Conservation (phyloP, 1,284 basidiomycete genomes). For the Trametes polyzona region DNA sequence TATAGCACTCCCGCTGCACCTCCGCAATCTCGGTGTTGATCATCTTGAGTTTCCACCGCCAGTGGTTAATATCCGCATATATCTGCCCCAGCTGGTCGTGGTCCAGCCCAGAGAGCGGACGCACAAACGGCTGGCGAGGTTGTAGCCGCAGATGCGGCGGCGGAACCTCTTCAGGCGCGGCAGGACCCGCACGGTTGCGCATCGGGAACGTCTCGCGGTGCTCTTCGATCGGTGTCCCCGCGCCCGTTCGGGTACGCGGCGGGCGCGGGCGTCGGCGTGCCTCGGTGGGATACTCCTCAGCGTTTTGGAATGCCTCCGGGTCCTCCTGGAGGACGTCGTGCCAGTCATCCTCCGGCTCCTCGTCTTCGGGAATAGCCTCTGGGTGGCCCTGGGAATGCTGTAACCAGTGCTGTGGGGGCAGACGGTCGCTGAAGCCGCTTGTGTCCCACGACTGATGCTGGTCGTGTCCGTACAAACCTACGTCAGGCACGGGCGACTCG, state of each 20-base stretch:
- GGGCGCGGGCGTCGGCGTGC: slow-evolving; percentile 31
- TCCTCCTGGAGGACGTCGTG: slow-evolving; percentile 48
- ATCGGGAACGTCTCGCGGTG: slow-evolving; percentile 69
- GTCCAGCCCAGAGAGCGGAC: slow-evolving; percentile 68
- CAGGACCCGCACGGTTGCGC: slow-evolving; percentile 34
- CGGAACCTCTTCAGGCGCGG: slow-evolving; percentile 39
- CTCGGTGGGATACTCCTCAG: slow-evolving; percentile 33
- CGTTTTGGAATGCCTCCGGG: slow-evolving; percentile 45
- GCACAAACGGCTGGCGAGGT: slow-evolving; percentile 69
- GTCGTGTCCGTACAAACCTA: slow-evolving; percentile 57
- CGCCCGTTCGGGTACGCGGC: slow-evolving; percentile 25
- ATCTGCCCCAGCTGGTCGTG: slow-evolving; percentile 65
- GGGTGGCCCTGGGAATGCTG: slow-evolving; percentile 24
- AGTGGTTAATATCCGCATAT: slow-evolving; percentile 68
- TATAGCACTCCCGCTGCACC: slow-evolving; percentile 65
- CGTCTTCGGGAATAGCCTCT: slow-evolving; percentile 31
- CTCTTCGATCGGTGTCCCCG: slow-evolving; percentile 36
- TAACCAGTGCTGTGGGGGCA: slow-evolving; percentile 29
- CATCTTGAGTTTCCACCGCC: slow-evolving; percentile 68
- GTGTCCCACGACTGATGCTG: slow-evolving; percentile 47
- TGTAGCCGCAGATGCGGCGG: slow-evolving; percentile 73
- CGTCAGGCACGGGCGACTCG: slow-evolving; percentile 49
- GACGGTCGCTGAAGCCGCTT: slow-evolving; percentile 32
- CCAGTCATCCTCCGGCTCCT: slow-evolving; percentile 49
- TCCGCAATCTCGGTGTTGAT: slow-evolving; percentile 73